Percentiles rank a stretch among this genome's conserved stretches.
Conservation (phyloP, 257 asterid genomes). For the Vinca minor region DNA sequence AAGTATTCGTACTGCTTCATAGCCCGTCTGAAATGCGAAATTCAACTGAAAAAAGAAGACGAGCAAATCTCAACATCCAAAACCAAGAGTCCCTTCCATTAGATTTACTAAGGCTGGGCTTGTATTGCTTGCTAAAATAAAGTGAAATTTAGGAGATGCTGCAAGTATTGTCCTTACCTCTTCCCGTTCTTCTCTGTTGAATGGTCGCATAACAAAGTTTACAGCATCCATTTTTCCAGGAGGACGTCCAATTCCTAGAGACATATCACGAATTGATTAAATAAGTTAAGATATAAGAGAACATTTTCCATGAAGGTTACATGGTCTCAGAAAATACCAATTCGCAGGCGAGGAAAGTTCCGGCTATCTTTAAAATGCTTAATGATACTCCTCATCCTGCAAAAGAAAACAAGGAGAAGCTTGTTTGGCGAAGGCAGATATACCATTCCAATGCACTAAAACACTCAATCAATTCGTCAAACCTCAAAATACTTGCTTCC, state of each 20-base stretch:
- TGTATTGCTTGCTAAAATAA: background rate
- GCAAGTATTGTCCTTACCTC: constrained; percentile 41
- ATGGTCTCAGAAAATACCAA: constrained; percentile 41
- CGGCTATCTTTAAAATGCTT: constrained; percentile 66
- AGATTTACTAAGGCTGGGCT: background rate
- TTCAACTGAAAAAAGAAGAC: too few relatives aligned
- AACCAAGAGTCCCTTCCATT: too few relatives aligned
- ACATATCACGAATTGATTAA: constrained; percentile 1
- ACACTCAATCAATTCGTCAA: background rate
- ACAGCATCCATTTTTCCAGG: constrained; percentile 82
- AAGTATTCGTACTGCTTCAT: constrained; percentile 76
- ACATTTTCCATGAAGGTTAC: background rate
- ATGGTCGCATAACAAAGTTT: constrained; percentile 73
- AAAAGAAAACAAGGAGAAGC: constrained; percentile 8
- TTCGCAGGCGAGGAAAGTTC: constrained; percentile 82
- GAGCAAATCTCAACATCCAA: constrained; percentile 4
- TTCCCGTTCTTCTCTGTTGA: constrained; percentile 62
- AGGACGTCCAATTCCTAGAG: constrained; percentile 84
- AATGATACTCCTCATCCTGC: constrained; percentile 88
- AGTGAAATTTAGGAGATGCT: background rate
- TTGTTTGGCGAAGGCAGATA: background rate
- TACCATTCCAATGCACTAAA: background rate
- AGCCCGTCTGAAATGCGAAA: constrained; percentile 56
- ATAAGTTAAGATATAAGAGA: background rate
- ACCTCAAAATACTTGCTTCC: background rate